phyloP scores from a whole-genome alignment of 371 early-diverging fungal species.

The Mortierella sp. region DNA sequence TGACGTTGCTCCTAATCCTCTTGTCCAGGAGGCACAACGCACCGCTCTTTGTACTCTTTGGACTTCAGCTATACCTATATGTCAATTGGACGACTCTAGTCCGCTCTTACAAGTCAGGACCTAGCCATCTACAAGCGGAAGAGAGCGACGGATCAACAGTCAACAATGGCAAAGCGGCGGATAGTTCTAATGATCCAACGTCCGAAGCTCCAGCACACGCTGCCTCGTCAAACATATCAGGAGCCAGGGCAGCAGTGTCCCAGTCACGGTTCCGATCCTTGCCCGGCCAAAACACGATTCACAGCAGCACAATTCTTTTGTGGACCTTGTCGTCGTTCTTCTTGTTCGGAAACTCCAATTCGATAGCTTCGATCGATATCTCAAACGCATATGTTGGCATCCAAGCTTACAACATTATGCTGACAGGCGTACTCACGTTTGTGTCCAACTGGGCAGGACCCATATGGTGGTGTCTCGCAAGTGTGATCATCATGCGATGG shows the following conservation, averaged over 20 bases:
- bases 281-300: conserved; percentile 37
- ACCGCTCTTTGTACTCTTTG: conserved; percentile 66
- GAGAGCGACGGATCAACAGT: not conserved
- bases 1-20: conserved; percentile 65
- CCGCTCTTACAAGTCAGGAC: conserved; percentile 10
- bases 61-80: conserved; percentile 59
- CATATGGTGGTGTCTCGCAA: conserved; percentile 73
- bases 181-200: not conserved
- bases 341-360: conserved; percentile 80
- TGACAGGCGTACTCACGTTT: conserved; percentile 77
- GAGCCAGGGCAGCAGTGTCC: not conserved
- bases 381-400: conserved; percentile 84
- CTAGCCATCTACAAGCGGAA: not conserved
- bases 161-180: not conserved
- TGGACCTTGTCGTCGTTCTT: conserved; percentile 72
- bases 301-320: conserved; percentile 31
- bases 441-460: conserved; percentile 78
- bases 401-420: conserved; percentile 64
- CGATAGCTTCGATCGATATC: conserved; percentile 81
- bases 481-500: conserved; percentile 25
- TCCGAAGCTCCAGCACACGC: not conserved
- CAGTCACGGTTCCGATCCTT: conserved; percentile 15
- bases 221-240: conserved; percentile 26
- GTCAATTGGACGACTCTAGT: conserved; percentile 49
- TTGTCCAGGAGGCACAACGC: conserved; percentile 72